A percentile compares a stretch with the other conserved stretches of the same genome.
Conservation (phyloP, 192 early-diverging fungal species). For the Rhizophagus sp. region DNA sequence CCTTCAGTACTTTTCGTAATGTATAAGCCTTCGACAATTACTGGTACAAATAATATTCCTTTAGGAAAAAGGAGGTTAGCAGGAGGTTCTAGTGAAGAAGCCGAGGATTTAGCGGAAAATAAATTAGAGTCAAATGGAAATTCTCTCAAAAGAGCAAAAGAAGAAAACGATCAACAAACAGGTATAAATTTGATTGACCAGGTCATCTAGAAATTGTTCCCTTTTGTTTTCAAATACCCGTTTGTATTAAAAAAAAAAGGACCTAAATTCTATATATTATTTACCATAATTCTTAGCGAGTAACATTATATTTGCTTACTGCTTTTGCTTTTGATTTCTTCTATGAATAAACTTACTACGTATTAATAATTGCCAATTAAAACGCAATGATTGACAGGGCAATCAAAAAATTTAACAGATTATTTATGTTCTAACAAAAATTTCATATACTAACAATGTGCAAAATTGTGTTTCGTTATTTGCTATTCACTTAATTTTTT, state of each 20-base stretch:
- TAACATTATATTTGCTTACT: too few species aligned
- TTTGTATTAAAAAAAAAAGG: too few species aligned
- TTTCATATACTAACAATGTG: constrained; percentile 14
- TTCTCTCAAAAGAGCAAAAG: constrained; percentile 3
- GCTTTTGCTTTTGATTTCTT: too few species aligned
- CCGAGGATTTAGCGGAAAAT: not conserved
- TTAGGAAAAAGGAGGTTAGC: constrained; percentile 21
- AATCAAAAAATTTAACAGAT: not conserved
- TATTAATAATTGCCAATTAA: not conserved
- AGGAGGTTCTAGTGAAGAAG: not conserved
- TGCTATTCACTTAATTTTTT: constrained; percentile 16
- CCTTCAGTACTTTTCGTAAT: not conserved
- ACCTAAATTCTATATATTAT: too few species aligned
- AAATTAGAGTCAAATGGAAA: not conserved
- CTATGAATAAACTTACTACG: too few species aligned
- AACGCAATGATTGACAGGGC: not conserved
- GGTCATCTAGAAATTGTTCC: too few species aligned
- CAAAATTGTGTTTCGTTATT: constrained; percentile 25
- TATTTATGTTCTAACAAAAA: not conserved
- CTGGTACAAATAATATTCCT: constrained; percentile 31
- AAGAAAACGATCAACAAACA: constrained; percentile 13
- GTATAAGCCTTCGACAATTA: constrained; percentile 26
- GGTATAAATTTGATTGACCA: not conserved
- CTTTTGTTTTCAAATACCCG: too few species aligned
- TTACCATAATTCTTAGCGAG: too few species aligned